Evolutionary conservation across 495 filamentous ascomycete species (phyloP), one percentile per base, ranked within the genome.

Genomic region (Tetracladium marchalianum): DNA sequence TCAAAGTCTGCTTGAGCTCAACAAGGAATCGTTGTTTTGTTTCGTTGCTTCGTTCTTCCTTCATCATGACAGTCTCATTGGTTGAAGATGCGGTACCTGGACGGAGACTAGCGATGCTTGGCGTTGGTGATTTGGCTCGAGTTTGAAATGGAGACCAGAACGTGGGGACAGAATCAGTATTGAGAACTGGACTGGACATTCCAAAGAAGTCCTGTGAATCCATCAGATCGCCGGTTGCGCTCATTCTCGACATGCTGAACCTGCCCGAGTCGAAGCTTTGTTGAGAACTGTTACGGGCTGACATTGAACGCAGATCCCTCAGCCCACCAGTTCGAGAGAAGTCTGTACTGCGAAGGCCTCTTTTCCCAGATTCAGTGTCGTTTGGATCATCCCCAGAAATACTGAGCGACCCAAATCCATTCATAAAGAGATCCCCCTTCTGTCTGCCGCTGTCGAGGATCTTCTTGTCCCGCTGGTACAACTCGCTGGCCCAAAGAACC

Each of bases 401-500:
- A 44, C 65, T 71, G 40, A 75, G 54, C 4, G 71, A 71, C 16
- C 69, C 71, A 16, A 76, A 58, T 4, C 69, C 65, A 41, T 64
- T 66, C 15, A 75, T 52, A 53, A 68, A 69, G 5, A 73, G 56
- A 46, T 75, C 72, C 1, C 71, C 73, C 41, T 68, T 74, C 51
- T 69, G 72, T 13, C 73, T 74, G 27, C 72, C 76, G 41, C 80
- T 79, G 50, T 94, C 87, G 47, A 90, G 81, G 31, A 71, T 77
- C 33, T 73, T 75, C 45, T 87, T 82, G 53, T 96, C 90, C 43
- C 81, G 73, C 50, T 78, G 76, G 59, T 84, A 97, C 4, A 98
- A 69, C 40, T 90, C 87, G 57, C 89, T 96, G 0, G 89, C 88
- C 87, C 87, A 95, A 3, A 97, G 63, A 2, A 95, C 87, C 7